Conservation (phyloP, 257 asterid species). For the Orobanche coerulescens region DNA sequence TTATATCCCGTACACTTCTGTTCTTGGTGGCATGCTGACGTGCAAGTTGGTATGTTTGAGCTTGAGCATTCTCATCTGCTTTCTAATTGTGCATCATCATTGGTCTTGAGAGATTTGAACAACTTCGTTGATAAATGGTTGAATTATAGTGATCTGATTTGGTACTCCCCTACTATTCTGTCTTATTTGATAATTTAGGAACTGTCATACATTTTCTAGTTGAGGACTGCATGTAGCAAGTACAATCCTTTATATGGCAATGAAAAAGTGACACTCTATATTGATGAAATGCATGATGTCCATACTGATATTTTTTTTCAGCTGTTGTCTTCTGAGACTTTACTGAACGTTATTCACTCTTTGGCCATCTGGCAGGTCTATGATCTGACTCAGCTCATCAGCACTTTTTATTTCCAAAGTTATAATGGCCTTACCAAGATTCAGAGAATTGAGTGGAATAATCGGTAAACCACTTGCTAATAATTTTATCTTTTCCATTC, state of each 20-base stretch:
- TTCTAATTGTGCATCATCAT: slow-evolving; percentile 7
- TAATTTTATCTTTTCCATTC: slow-evolving; percentile 7
- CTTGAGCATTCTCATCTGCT: slow-evolving; percentile 9
- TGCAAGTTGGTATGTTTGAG: slow-evolving; percentile 83
- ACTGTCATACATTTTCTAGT: neutral
- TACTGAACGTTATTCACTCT: too few species aligned
- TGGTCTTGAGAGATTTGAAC: slow-evolving; percentile 16
- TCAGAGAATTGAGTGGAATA: slow-evolving; percentile 83
- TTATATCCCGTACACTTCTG: slow-evolving; percentile 69
- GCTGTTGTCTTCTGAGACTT: too few species aligned
- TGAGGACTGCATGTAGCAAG: neutral
- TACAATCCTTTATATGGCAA: neutral
- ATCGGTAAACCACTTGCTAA: slow-evolving; percentile 49
- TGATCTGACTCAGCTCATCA: slow-evolving; percentile 74
- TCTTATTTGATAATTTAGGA: neutral
- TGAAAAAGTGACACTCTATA: neutral
- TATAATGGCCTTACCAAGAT: slow-evolving; percentile 71
- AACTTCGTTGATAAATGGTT: neutral
- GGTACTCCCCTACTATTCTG: neutral
- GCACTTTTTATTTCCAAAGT: slow-evolving; percentile 65
- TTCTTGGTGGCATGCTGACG: slow-evolving; percentile 62
- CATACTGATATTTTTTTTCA: neutral
- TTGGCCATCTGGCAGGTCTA: slow-evolving; percentile 47
- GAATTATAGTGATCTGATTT: neutral
- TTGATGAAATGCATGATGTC: slow-evolving; percentile 9